Percentiles rank a stretch among this genome's conserved stretches.
Conservation (phyloP, 2,329 filamentous ascomycete genomes). For the Fusarium palustre region DNA sequence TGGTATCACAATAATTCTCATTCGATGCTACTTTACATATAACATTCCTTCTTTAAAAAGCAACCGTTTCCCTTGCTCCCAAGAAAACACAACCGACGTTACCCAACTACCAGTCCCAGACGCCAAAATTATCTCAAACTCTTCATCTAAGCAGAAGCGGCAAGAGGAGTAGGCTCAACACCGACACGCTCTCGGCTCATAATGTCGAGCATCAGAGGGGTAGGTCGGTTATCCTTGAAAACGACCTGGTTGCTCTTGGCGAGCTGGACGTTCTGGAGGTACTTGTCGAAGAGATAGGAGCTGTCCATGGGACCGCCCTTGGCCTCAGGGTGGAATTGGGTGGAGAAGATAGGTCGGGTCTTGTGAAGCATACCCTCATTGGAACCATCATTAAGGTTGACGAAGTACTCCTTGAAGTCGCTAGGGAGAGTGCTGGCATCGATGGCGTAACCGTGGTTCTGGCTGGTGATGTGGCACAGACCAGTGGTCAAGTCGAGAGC, state of each 20-base stretch:
- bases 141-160: constrained; percentile 57
- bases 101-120: constrained; percentile 34
- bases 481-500: constrained; percentile 94
- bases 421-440: constrained; percentile 82
- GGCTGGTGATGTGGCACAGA: constrained; percentile 97
- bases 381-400: constrained; percentile 96
- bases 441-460: constrained; percentile 98
- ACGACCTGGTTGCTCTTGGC: constrained; percentile 87
- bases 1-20: constrained; percentile 5
- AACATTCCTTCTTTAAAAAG: constrained; percentile 4
- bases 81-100: constrained; percentile 23
- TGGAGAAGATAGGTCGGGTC: constrained; percentile 95
- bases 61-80: constrained; percentile 25
- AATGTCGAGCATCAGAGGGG: constrained; percentile 88
- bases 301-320: constrained; percentile 98
- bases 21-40: constrained; percentile 8
- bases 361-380: constrained; percentile 99
- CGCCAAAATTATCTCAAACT: constrained; percentile 30
- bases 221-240: constrained; percentile 88
- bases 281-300: constrained; percentile 95
- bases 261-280: constrained; percentile 86
- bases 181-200: constrained; percentile 95
- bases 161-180: constrained; percentile 75
- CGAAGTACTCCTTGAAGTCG: constrained; percentile 98
- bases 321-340: constrained; percentile 98